These are phyloP conservation scores for Neonectria magnoliae DNA, from an alignment of 2,329 filamentous ascomycete genomes.

Conservation along the genomic window DNA sequence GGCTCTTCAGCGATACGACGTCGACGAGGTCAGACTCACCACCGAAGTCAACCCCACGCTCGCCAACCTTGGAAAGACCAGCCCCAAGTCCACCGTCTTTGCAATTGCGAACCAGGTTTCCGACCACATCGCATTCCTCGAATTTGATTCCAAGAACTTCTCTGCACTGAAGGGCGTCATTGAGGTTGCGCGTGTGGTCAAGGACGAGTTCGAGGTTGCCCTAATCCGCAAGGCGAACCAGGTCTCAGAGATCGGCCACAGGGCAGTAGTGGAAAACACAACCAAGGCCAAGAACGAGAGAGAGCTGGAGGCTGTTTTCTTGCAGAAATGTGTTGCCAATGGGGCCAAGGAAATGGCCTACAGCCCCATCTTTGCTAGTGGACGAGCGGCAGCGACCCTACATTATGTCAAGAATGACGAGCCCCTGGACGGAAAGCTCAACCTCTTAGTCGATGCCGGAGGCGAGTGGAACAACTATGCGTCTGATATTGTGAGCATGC, in stretches of 20 bases:
- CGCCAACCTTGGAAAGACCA: slow-evolving; percentile 58
- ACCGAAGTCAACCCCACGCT: slow-evolving; percentile 81
- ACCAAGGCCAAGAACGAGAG: slow-evolving; percentile 77
- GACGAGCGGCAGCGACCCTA: slow-evolving; percentile 82
- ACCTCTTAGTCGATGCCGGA: slow-evolving; percentile 86
- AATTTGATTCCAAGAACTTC: slow-evolving; percentile 73
- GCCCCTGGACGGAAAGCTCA: slow-evolving; percentile 74
- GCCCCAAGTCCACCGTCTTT: slow-evolving; percentile 65
- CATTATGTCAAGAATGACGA: slow-evolving; percentile 88
- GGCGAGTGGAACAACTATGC: slow-evolving; percentile 80
- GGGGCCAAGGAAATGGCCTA: slow-evolving; percentile 88
- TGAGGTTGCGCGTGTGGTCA: slow-evolving; percentile 74
- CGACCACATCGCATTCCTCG: slow-evolving; percentile 74
- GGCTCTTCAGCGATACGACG: slow-evolving; percentile 79
- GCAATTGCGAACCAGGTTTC: slow-evolving; percentile 84
- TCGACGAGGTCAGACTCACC: slow-evolving; percentile 79
- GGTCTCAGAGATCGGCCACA: slow-evolving; percentile 75
- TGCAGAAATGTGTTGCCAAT: slow-evolving; percentile 78
- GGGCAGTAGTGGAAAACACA: slow-evolving; percentile 68
- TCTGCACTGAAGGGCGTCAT: slow-evolving; percentile 68
- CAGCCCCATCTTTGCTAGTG: slow-evolving; percentile 84
- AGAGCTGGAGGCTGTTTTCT: slow-evolving; percentile 83
- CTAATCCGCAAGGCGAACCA: slow-evolving; percentile 78
- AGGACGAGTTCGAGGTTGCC: slow-evolving; percentile 79
- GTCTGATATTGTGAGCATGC: slow-evolving; percentile 66